phyloP scores from a whole-genome alignment of 1,284 basidiomycete species.

The Sparassis latifolia region DNA sequence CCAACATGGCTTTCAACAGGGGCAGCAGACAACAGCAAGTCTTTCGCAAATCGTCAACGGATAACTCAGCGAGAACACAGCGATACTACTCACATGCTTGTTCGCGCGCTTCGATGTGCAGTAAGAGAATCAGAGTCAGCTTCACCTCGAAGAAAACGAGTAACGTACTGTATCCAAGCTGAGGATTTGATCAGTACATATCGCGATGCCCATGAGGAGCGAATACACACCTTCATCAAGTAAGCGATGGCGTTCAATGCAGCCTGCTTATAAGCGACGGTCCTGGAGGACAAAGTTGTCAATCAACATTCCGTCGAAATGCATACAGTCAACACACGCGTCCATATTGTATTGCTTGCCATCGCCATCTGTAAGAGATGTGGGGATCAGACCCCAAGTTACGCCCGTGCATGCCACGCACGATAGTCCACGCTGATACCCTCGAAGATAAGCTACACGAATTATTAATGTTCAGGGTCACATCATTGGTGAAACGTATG shows the following conservation, averaged over 20 bases:
- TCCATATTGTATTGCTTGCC: slow-evolving; percentile 77
- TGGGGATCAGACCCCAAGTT: neutral
- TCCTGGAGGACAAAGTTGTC: slow-evolving; percentile 28
- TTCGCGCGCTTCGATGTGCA: slow-evolving; percentile 45
- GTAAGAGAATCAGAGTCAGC: too few relatives aligned
- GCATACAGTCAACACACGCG: slow-evolving; percentile 37
- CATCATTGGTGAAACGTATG: too few relatives aligned
- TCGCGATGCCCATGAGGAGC: slow-evolving; percentile 1
- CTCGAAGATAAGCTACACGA: slow-evolving; percentile 55
- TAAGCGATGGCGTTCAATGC: slow-evolving; percentile 73
- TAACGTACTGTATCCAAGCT: slow-evolving; percentile 62
- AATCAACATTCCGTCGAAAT: neutral
- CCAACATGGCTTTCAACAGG: slow-evolving; percentile 74
- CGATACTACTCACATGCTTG: slow-evolving; percentile 56
- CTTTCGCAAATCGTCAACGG: slow-evolving; percentile 21
- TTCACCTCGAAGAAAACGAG: neutral
- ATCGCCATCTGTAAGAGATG: slow-evolving; percentile 47
- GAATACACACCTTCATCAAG: slow-evolving; percentile 51
- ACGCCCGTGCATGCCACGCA: slow-evolving; percentile 25
- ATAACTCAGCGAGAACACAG: neutral
- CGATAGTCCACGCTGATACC: slow-evolving; percentile 70
- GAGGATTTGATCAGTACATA: neutral
- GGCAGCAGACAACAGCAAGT: slow-evolving; percentile 69
- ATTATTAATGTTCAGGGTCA: slow-evolving; percentile 1
- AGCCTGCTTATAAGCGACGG: slow-evolving; percentile 76